Base-by-base conservation (phyloP, 768 basidiomycete species). In the Atractiella rhizophila region DNA sequence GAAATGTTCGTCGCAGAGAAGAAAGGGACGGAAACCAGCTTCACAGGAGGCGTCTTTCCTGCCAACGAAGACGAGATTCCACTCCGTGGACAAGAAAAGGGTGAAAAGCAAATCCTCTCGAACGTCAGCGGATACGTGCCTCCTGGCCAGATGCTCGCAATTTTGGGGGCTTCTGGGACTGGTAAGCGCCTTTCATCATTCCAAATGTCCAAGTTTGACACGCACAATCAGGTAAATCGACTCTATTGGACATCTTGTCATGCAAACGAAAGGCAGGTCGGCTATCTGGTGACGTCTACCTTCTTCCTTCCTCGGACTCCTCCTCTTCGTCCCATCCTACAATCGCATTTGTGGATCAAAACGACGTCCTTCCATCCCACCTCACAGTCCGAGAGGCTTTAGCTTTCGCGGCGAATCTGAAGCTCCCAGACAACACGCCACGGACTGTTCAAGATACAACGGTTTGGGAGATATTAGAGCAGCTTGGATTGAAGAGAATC, bases 221-320 rank as follows among this genome's bases (percentile, higher is more conserved):
- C 25, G 12, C 37, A 18, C 7, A 27, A 11, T 16, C 8, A 9
- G 6, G 4, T 24, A 13, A 7, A 15, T 30, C 44, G 46, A 83
- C 85, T 0, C 63, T 94, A 28, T 74, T 91, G 15, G 86, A 96
- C 53, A 70, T 91, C 28, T 68, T 96, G 9, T 79, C 83, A 0
- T 73, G 76, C 2, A 85, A 76, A 56, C 62, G 61, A 48, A 94
- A 91, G 60, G 65, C 67, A 0, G 86, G 85, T 0, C 53, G 63
- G 2, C 64, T 66, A 2, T 63, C 69, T 2, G 86, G 86, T 3
- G 58, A 58, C 2, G 74, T 86, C 35, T 54, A 63, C 4, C 74
- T 54, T 10, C 34, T 48, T 4, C 29, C 38, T 11, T 25, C 19
- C 23, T 9, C 29, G 29, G 43, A 25, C 16, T 23, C 8, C 33